These are phyloP conservation scores for Hypholoma fasciculare DNA, from an alignment of 768 basidiomycete genomes.

Conservation along the genomic window DNA sequence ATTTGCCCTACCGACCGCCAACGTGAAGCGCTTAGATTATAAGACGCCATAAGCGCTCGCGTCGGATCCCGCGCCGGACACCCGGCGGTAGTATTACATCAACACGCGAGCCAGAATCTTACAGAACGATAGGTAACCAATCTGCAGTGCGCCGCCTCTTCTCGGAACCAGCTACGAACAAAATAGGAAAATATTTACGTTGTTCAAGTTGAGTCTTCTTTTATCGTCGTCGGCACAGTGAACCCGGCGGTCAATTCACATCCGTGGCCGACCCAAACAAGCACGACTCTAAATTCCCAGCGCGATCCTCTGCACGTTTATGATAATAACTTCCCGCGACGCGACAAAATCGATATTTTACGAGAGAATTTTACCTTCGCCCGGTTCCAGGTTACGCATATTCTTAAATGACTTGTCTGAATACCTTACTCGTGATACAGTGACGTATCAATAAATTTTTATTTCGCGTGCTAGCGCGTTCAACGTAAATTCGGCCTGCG, in stretches of 20 bases:
- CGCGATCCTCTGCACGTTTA: conserved; percentile 1
- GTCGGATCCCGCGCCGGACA: too few relatives aligned
- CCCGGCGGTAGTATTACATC: too few relatives aligned
- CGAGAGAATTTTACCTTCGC: background rate
- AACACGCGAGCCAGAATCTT: too few relatives aligned
- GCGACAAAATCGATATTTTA: background rate
- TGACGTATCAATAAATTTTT: background rate
- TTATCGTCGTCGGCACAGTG: background rate
- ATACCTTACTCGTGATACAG: background rate
- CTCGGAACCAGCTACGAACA: too few relatives aligned
- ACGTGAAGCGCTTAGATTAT: too few relatives aligned
- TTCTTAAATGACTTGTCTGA: background rate
- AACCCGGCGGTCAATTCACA: background rate
- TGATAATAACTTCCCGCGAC: background rate
- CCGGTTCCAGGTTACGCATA: background rate
- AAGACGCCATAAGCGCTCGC: too few relatives aligned
- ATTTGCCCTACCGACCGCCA: too few relatives aligned
- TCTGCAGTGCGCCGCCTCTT: too few relatives aligned
- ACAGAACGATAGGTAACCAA: too few relatives aligned
- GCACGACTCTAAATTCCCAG: background rate
- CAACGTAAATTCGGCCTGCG: background rate
- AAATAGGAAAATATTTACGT: too few relatives aligned
- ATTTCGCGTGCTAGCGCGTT: background rate
- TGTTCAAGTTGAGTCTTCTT: too few relatives aligned
- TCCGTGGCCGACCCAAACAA: background rate